Evolutionary conservation across 2,329 filamentous ascomycete species (phyloP).

Genomic region (Penicillium sp.): DNA sequence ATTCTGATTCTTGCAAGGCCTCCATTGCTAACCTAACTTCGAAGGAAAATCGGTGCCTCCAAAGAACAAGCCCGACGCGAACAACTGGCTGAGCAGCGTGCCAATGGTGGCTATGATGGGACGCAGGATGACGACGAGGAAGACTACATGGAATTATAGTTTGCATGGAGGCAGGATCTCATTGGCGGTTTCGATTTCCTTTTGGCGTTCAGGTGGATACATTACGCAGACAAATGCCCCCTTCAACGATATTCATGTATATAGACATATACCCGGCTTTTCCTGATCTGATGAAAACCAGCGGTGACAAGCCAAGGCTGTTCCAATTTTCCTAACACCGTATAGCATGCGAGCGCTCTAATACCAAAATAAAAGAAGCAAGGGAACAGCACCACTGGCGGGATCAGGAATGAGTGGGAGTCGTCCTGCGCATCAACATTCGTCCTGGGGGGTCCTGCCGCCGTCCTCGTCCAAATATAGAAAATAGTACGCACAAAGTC

Average conservation of each 20-base stretch:
- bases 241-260: slow-evolving; percentile 28
- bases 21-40: slow-evolving; percentile 4
- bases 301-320: slow-evolving; percentile 19
- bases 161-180: slow-evolving; percentile 7
- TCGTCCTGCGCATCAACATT: background rate
- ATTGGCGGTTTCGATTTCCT: slow-evolving; percentile 12
- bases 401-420: slow-evolving; percentile 4
- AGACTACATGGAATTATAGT: slow-evolving; percentile 50
- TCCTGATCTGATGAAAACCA: slow-evolving; percentile 16
- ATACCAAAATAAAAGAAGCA: slow-evolving; percentile 16
- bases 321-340: slow-evolving; percentile 36
- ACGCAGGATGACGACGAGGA: slow-evolving; percentile 54
- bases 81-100: slow-evolving; percentile 66
- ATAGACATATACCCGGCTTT: slow-evolving; percentile 38
- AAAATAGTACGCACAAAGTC: too few relatives aligned
- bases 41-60: slow-evolving; percentile 73
- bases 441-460: too few relatives aligned
- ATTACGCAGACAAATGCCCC: slow-evolving; percentile 20
- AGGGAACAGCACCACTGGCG: slow-evolving; percentile 2
- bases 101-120: slow-evolving; percentile 49
- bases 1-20: background rate
- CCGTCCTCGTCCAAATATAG: too few relatives aligned
- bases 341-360: slow-evolving; percentile 32
- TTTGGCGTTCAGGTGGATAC: slow-evolving; percentile 28
- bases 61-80: slow-evolving; percentile 75